Evolutionary conservation across 805 yeast species (phyloP), one percentile per base, ranked within the genome.

Genomic region (Torulaspora quercuum): DNA sequence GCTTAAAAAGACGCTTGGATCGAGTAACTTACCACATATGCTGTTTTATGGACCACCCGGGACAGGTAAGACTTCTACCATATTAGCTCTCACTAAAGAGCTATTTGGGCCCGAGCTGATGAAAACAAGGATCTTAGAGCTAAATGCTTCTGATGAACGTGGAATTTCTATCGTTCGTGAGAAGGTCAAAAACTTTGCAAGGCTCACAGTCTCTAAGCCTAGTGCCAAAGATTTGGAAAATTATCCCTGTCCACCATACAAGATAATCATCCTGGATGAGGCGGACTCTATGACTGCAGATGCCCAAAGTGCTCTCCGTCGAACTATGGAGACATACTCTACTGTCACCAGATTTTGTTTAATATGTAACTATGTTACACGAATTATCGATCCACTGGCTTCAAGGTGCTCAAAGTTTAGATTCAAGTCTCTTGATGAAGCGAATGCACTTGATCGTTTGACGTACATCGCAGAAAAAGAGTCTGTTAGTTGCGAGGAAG

Each of bases 281-380:
- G 97, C 97, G 1, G 97, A 92, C 61, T 86, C 95, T 8, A 92
- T 92, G 97, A 92, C 98, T 7, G 75, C 86, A 27, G 97, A 87
- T 52, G 98, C 98, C 0, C 98, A 92, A 58, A 77, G 88, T 37
- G 98, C 98, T 1, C 69, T 92, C 46, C 77, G 98, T 65, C 75
- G 98, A 62, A 90, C 95, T 1, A 84, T 84, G 89, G 96, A 87
- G 57, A 84, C 81, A 3, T 89, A 85, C 62, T 83, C 97, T 1
- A 74, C 76, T 25, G 87, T 88, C 35, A 85, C 98, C 1, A 73
- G 99, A 51, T 92, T 92, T 64, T 92, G 97, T 61, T 67, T 92
- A 43, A 83, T 92, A 34, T 92, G 99, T 70, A 92, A 92, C 59
- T 92, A 92, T 64, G 92, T 92, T 45, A 92, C 99, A 2, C 73